Conservation (phyloP, 305 asterid species). For the Caryopteris hybrid region DNA sequence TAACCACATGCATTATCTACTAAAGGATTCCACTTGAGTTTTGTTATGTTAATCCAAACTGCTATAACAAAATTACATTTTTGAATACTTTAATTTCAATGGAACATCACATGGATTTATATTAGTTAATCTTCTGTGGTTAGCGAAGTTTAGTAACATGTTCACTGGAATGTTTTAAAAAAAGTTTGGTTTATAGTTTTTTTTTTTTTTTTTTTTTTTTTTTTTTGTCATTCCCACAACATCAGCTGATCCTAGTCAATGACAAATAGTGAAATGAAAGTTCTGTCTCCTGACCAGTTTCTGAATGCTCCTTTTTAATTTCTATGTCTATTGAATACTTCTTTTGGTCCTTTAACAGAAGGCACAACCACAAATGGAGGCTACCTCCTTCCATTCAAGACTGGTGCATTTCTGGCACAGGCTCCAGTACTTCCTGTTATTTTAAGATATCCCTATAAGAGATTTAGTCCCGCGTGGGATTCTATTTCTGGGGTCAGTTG, state of each 20-base stretch:
- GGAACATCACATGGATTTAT: neutral
- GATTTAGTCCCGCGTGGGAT: constrained; percentile 99
- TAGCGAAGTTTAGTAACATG: neutral
- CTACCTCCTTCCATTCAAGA: constrained; percentile 90
- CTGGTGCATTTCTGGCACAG: constrained; percentile 86
- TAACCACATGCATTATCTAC: neutral
- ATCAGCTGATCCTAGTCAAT: neutral
- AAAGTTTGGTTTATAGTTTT: neutral
- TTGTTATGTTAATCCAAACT: neutral
- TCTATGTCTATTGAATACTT: constrained; percentile 5
- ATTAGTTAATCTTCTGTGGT: neutral
- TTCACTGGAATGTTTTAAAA: neutral
- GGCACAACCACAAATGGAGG: constrained; percentile 98
- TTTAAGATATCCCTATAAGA: constrained; percentile 82
- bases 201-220: too few species aligned
- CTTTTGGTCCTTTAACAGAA: constrained; percentile 44
- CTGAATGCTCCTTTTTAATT: neutral
- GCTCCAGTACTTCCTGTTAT: constrained; percentile 89
- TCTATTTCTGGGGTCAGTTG: constrained; percentile 89
- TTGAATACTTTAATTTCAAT: neutral
- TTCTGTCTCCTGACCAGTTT: neutral
- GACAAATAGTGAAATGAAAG: neutral
- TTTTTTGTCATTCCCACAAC: neutral
- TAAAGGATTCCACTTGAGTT: neutral
- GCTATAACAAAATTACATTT: neutral